Conservation (phyloP, 140 eudicot genomes). For the Cichorium intybus region DNA sequence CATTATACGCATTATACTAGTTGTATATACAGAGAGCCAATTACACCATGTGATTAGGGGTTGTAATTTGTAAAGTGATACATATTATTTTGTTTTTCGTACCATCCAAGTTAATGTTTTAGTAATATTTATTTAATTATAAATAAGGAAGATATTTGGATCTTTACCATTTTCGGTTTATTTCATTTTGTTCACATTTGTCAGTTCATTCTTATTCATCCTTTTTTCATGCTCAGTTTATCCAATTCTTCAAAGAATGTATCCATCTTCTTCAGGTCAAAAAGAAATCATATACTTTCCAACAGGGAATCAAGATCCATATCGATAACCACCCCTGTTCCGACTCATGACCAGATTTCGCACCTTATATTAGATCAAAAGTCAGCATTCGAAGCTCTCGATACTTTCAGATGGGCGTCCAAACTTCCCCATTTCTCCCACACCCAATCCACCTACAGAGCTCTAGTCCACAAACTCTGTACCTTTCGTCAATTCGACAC, state of each 20-base stretch:
- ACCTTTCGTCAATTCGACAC: conserved; percentile 53
- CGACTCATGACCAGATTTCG: conserved; percentile 57
- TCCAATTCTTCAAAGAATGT: conserved; percentile 16
- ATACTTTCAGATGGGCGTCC: conserved; percentile 93
- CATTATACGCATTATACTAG: neutral
- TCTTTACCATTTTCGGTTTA: neutral
- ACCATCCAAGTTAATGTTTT: too few species aligned
- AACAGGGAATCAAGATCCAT: conserved; percentile 37
- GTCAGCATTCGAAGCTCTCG: conserved; percentile 58
- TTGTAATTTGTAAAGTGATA: too few species aligned
- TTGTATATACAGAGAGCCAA: too few species aligned
- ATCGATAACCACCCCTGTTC: conserved; percentile 44
- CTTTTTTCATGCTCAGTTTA: conserved; percentile 18
- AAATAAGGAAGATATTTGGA: too few species aligned
- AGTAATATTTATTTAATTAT: too few species aligned
- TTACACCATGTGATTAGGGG: too few species aligned
- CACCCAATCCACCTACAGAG: conserved; percentile 71
- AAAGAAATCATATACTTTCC: neutral
- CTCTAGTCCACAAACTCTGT: conserved; percentile 77
- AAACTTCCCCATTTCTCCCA: conserved; percentile 59
- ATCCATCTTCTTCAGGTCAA: conserved; percentile 11
- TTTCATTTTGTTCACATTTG: too few species aligned
- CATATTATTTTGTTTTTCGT: too few species aligned
- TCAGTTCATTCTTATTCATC: neutral
- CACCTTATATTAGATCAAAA: conserved; percentile 70